Base-by-base conservation (phyloP, 176 grass and related monocot genomes). In the Cocos nucifera region DNA sequence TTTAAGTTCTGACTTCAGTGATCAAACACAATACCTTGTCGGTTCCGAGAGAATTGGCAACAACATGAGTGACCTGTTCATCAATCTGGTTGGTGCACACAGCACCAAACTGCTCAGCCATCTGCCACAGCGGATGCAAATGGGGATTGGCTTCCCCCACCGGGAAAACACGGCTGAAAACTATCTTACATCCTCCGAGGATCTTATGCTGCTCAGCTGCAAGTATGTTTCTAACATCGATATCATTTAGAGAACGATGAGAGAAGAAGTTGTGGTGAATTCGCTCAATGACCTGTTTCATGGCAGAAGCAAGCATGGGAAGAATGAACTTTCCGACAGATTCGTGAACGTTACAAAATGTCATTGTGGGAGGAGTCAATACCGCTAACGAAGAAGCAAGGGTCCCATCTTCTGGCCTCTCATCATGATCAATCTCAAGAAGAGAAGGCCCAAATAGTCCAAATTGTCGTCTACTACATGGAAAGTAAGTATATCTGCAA, bases 401-500 rank as follows among this genome's bases (percentile, higher is more conserved):
- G 10, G 87, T 98, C 17, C 93, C 93, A 76, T 81, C 84, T 62
- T 98, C 88, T 54, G 82, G 85, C 63, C 93, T 87, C 71, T 98
- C 93, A 64, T 98, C 88, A 53, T 78, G 66, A 74, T 98, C 84
- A 55, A 98, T 80, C 74, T 98, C 93, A 15, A 98, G 79, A 77
- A 98, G 85, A 24, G 93, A 88, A 15, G 84, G 93, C 49, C 93
- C 93, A 62, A 76, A 79, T 67, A 98, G 84, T 12, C 93, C 77
- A 65, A 98, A 98, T 73, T 98, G 93, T n/a, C 73, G 85, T 68
- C 93, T 88, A 52, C 93, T 98, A 70, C 93, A 89, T 2, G 93
- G 93, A 32, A 98, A 98, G 82, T 98, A 98, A 21, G 82, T 98
- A 73, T 98, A 98, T 73, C 93, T 98, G 68, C 50, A 78, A 54